Evolutionary conservation across 2,329 filamentous ascomycete genomes (phyloP).

Genomic region (Talaromyces sp.): DNA sequence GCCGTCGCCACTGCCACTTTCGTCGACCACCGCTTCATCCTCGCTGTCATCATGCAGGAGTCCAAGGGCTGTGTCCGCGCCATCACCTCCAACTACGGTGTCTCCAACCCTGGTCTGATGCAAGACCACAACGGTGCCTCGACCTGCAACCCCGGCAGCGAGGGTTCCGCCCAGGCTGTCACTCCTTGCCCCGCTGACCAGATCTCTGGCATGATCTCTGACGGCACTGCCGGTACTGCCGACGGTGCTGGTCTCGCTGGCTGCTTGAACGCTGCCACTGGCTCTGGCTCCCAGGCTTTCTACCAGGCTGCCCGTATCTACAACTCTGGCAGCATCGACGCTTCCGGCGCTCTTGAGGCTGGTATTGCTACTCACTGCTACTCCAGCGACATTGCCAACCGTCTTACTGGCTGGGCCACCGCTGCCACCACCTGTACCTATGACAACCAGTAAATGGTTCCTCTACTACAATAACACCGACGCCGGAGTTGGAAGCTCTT

Average conservation of each 20-base stretch:
- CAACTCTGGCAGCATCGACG: constrained; percentile 27
- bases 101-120: constrained; percentile 25
- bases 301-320: constrained; percentile 27
- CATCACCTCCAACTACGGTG: constrained; percentile 13
- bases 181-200: constrained; percentile 18
- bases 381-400: constrained; percentile 46
- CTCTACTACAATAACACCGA: background rate
- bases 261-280: constrained; percentile 22
- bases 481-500: background rate
- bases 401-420: constrained; percentile 37
- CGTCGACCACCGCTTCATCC: constrained; percentile 27
- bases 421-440: constrained; percentile 8
- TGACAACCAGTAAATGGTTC: background rate
- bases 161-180: constrained; percentile 13
- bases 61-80: constrained; percentile 21
- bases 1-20: constrained; percentile 19
- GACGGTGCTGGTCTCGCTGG: constrained; percentile 29
- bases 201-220: constrained; percentile 34
- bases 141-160: constrained; percentile 28
- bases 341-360: constrained; percentile 22
- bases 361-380: constrained; percentile 45
- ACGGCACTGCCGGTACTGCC: constrained; percentile 32
- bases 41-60: constrained; percentile 31
- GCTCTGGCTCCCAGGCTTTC: constrained; percentile 13
- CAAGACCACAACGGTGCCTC: constrained; percentile 33